phyloP scores from a whole-genome alignment of 2,329 filamentous ascomycete species.

The Diplodia scrobiculata region DNA sequence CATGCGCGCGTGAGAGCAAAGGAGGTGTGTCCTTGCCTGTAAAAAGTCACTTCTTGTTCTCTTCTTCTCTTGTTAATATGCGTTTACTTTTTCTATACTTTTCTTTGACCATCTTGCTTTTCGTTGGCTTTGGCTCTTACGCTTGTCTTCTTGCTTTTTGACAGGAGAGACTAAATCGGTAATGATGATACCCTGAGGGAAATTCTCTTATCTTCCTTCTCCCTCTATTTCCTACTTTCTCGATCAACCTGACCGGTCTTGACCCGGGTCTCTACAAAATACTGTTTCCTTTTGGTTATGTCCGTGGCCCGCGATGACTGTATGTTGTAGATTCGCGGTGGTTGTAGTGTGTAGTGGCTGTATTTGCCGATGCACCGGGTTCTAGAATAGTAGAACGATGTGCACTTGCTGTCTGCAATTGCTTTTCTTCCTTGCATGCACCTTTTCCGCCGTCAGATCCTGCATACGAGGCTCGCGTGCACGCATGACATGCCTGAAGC shows the following conservation, averaged over 20 bases:
- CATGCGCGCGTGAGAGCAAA: not conserved
- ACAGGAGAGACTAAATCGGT: not conserved
- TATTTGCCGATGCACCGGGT: not conserved
- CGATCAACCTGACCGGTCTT: not conserved
- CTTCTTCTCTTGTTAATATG: conserved; percentile 13
- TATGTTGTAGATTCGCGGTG: not conserved
- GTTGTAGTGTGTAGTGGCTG: not conserved
- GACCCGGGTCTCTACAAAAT: not conserved
- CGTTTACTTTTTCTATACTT: not conserved
- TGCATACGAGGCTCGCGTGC: not conserved
- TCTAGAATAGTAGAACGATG: not conserved
- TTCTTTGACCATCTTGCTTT: not conserved
- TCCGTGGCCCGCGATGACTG: not conserved
- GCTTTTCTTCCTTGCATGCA: not conserved
- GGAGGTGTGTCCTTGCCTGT: conserved; percentile 1
- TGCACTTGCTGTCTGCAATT: not conserved
- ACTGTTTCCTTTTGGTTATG: not conserved
- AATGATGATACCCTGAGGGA: conserved; percentile 27
- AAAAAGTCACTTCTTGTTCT: not conserved
- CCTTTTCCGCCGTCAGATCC: not conserved
- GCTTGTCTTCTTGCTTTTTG: not conserved
- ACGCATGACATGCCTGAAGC: not conserved
- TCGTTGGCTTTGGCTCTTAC: not conserved
- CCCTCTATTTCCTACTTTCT: not conserved
- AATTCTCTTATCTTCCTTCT: conserved; percentile 5